Conservation (phyloP, 202 grass and related monocot genomes). For the Zoysia matrella region DNA sequence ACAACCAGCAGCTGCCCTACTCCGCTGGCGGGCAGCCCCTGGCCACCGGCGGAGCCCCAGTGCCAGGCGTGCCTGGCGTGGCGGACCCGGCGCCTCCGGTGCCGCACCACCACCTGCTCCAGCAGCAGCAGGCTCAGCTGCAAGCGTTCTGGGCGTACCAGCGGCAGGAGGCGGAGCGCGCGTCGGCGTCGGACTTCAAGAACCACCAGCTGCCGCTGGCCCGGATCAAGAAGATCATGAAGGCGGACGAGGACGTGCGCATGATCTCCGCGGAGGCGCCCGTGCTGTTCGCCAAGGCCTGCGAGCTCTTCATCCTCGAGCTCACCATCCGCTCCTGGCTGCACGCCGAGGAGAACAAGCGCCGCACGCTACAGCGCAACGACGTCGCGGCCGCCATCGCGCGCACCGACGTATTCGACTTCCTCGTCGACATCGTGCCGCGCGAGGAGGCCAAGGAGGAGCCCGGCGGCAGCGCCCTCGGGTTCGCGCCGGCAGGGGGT, state of each 20-base stretch:
- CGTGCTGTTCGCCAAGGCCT: conserved; percentile 90
- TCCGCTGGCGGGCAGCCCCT: conserved; percentile 31
- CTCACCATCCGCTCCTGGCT: conserved; percentile 98
- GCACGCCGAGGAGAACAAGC: conserved; percentile 96
- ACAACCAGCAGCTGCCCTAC: conserved; percentile 60
- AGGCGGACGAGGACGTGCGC: conserved; percentile 92
- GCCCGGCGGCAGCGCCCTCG: conserved; percentile 52
- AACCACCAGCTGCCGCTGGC: conserved; percentile 95
- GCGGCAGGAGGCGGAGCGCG: conserved; percentile 86
- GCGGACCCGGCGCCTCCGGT: conserved; percentile 28
- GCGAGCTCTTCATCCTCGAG: conserved; percentile 96
- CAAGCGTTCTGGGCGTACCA: conserved; percentile 97
- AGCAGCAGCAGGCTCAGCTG: conserved; percentile 89
- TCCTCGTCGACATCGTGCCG: conserved; percentile 95
- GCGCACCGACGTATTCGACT: conserved; percentile 89
- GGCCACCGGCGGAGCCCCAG: conserved; percentile 33
- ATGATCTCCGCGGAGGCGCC: conserved; percentile 99
- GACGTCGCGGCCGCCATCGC: conserved; percentile 93
- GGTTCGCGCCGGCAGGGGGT: conserved; percentile 41
- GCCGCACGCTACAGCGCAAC: conserved; percentile 87
- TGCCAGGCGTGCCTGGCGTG: conserved; percentile 31
- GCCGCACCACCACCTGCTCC: conserved; percentile 76
- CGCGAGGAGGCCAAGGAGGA: conserved; percentile 90
- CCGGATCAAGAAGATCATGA: conserved; percentile 99
- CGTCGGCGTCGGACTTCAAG: conserved; percentile 82